Evolutionary conservation across 2,329 filamentous ascomycete genomes (phyloP), one percentile per base, ranked within the genome.

Genomic region (Pyrenophora tritici-repentis): DNA sequence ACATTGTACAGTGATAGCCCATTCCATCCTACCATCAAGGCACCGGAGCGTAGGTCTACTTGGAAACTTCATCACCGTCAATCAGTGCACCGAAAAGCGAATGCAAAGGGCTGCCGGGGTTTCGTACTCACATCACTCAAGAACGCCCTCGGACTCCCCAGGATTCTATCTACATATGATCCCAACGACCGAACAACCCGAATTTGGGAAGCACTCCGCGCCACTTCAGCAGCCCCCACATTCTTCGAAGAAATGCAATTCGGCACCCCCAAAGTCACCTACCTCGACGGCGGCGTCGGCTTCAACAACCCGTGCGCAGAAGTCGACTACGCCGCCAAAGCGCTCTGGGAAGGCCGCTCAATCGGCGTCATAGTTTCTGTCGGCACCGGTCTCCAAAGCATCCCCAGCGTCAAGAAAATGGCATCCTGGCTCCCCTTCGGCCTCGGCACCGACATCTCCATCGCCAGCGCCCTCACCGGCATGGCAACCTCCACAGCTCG

Each of bases 221-320:
- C 80, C 5, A 80, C 80, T 1, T 75, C 78, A 1, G 78, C 81
- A 4, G 77, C 78, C 3, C 79, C 80, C 3, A 73, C 70, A 1
- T 79, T 76, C 53, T 83, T 83, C 66, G 79, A 79, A 53, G 76
- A 78, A 6, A 82, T 81, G 67, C 68, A 74, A n/a, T 78, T 83
- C 46, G 70, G 73, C 4, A 72, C 73, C 3, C 78, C 78, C 0
- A 74, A 76, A 50, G 72, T 75, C 4, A 74, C 71, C 0, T 84
- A 81, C 53, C 66, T 79, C 0, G 81, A 83, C 48, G 80, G 79
- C 2, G 79, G 75, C 2, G 65, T 81, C 0, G 75, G 76, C 9
- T 76, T 78, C 64, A 78, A 79, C 52, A 83, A 83, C 36, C 81
- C 81, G 2, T 75, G 80, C 17, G 66, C 70, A 5, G 73, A 83